Evolutionary conservation across 2,329 filamentous ascomycete genomes (phyloP), one percentile per base, ranked within the genome.

Genomic region (Incumbomyces delicatus): DNA sequence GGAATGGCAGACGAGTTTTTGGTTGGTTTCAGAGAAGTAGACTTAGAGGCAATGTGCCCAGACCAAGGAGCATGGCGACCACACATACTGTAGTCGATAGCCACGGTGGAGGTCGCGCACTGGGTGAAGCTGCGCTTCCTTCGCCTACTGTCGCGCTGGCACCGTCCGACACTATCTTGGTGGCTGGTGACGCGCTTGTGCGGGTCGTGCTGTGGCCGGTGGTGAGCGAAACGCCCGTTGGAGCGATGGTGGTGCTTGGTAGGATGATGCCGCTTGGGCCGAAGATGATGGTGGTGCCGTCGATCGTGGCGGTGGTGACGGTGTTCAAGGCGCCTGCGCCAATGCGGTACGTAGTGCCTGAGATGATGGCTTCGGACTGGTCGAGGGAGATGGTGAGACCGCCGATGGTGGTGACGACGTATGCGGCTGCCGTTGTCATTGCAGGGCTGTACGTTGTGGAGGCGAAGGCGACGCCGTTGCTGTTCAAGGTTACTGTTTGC

Each of bases 291-390:
- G 67, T 74, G 1, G 72, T 71, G 5, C 66, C 71, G 17, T 45
- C 42, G 22, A 45, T 30, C 3, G 76, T 61, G 0, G 71, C 63
- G 1, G 69, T 72, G 0, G 70, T 77, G 1, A 62, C 70, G 10
- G 58, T 58, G n/a, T 58, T 59, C 29, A 50, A 42, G 2, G 65
- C 63, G 10, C 64, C 66, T 0, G 71, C 65, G 0, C 74, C 75
- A 41, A 80, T 60, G 1, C 70, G 74, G 53, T 76, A 78, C 0
- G 71, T 76, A 2, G 62, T 62, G 30, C 70, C 71, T 31, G 66
- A 63, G 41, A 82, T 63, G 22, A 80, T 66, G 7, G 51, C 58
- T 41, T 56, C 50, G 31, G 48, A 56, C n/a, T 49, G 39, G 34
- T 53, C 57, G 20, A 59, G 39, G 11, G 51, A 54, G 33, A 60